Conservation (phyloP, 2,329 filamentous ascomycete species). For the Ophiostoma ips region DNA sequence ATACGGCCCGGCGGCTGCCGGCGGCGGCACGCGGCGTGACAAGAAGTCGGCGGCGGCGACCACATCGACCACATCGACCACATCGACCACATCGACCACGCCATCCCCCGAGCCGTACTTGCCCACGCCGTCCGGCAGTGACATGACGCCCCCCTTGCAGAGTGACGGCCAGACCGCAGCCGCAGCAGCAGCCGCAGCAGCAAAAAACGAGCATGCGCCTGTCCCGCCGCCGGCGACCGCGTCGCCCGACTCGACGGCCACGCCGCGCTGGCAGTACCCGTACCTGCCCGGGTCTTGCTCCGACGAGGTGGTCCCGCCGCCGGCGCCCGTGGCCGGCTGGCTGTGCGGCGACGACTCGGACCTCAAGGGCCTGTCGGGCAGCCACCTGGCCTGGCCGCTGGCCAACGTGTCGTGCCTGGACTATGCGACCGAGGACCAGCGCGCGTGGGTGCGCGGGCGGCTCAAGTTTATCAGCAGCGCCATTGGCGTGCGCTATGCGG, state of each 20-base stretch:
- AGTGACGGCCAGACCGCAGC: too few relatives aligned
- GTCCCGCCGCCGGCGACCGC: too few relatives aligned
- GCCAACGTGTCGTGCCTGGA: constrained; percentile 40
- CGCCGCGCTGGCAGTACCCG: too few relatives aligned
- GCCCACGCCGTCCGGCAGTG: neutral
- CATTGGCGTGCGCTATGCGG: constrained; percentile 44
- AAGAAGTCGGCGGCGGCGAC: too few relatives aligned
- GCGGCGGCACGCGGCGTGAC: too few relatives aligned
- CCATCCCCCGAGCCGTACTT: neutral
- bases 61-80: too few relatives aligned
- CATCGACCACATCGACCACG: neutral
- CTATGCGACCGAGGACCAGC: constrained; percentile 44
- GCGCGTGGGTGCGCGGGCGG: constrained; percentile 39
- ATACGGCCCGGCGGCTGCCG: constrained; percentile 22
- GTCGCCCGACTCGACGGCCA: too few relatives aligned
- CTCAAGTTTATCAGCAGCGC: constrained; percentile 40
- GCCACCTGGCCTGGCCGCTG: constrained; percentile 46
- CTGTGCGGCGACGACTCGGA: constrained; percentile 35
- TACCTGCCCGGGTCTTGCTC: neutral
- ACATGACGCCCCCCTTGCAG: too few relatives aligned
- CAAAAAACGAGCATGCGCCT: too few relatives aligned
- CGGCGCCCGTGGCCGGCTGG: constrained; percentile 24
- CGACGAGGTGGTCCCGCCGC: neutral
- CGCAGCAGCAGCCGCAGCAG: too few relatives aligned
- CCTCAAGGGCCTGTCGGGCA: constrained; percentile 41